Base-by-base conservation (phyloP, 2,329 filamentous ascomycete genomes). In the Ophiosphaerella korrae region DNA sequence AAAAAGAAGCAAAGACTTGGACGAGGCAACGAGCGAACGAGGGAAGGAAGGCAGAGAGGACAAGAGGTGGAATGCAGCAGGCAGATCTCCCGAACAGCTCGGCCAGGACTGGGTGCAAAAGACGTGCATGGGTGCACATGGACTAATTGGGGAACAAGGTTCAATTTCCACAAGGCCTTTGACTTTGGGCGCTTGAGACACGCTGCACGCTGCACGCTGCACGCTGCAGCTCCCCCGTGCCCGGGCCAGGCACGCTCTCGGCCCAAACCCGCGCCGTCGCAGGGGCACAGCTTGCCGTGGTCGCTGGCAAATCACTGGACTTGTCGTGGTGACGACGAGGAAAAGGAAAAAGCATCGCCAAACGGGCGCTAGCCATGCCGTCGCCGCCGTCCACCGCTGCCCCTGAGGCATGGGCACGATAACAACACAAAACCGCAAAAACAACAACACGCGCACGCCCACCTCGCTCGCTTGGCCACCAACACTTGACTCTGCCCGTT, bases 181-280 rank as follows among this genome's bases (percentile, higher is more conserved):
- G 63, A 63, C 62, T 63, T 60, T 63, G 59, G 57, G 56, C 58
- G 53, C 52, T 48, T 51, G 49, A 49, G 46, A 47, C 49, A 50
- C 14, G 16, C 34, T n/a, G 14, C 47, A 47, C 52, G 48, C 36
- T 32, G 31, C 50, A 47, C 52, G 56, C 45, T 45, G 18, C 43
- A 42, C 38, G 38, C 39, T 45, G 14, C 32, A 14, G 12, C 34
- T 45, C 38, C 42, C 48, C 43, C 39, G 42, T 41, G 41, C 43
- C 52, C 47, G 26, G 11, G 32, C 50, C 39, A 40, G 32, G 16
- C 35, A 45, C 34, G 34, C 43, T 34, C 23, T 53, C 41, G 32
- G 52, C 57, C 56, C 52, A 55, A 55, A 53, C 53, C 48, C 38
- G 42, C 56, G 53, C 56, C 58, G 53, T 50, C 48, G 35, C 52